These are phyloP conservation scores for Polytrichum commune DNA, from an alignment of 225 moss, liverwort and hornwort genomes.

Conservation along the genomic window DNA sequence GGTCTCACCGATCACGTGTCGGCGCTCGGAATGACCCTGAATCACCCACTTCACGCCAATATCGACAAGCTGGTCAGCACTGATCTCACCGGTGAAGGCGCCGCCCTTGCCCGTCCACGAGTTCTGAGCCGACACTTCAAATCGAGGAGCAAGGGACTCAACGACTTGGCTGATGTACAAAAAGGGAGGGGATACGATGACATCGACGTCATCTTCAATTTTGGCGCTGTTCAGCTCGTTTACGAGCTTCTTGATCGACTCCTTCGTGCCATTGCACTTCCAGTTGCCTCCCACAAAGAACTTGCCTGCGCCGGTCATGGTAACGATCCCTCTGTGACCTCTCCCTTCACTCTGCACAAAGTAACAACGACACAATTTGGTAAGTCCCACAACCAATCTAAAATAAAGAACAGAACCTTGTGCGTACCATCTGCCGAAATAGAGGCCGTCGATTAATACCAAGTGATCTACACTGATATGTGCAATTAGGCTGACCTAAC, in stretches of 20 bases:
- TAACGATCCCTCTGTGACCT: slow-evolving; percentile 53
- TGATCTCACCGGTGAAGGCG: slow-evolving; percentile 92
- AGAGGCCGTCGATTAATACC: background rate
- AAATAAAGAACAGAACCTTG: background rate
- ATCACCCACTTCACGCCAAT: slow-evolving; percentile 85
- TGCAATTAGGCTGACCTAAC: no score
- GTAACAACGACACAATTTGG: background rate
- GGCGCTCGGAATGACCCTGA: slow-evolving; percentile 74
- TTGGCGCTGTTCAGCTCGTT: slow-evolving; percentile 77
- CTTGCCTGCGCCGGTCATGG: slow-evolving; percentile 82
- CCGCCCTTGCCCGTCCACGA: slow-evolving; percentile 93
- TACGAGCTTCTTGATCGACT: slow-evolving; percentile 74
- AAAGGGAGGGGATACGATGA: slow-evolving; percentile 78
- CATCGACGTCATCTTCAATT: slow-evolving; percentile 79
- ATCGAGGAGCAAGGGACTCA: slow-evolving; percentile 69
- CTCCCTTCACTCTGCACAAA: slow-evolving; percentile 36
- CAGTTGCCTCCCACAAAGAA: slow-evolving; percentile 98
- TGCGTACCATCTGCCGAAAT: slow-evolving; percentile 4
- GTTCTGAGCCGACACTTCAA: slow-evolving; percentile 83
- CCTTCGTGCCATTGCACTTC: slow-evolving; percentile 92
- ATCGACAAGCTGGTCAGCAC: slow-evolving; percentile 87
- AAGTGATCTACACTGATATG: background rate
- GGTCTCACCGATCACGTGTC: slow-evolving; percentile 61
- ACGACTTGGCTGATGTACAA: slow-evolving; percentile 70
- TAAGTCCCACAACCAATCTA: background rate